phyloP scores from a whole-genome alignment of 73 alveolate genomes.

The Blepharisma japonicum region DNA sequence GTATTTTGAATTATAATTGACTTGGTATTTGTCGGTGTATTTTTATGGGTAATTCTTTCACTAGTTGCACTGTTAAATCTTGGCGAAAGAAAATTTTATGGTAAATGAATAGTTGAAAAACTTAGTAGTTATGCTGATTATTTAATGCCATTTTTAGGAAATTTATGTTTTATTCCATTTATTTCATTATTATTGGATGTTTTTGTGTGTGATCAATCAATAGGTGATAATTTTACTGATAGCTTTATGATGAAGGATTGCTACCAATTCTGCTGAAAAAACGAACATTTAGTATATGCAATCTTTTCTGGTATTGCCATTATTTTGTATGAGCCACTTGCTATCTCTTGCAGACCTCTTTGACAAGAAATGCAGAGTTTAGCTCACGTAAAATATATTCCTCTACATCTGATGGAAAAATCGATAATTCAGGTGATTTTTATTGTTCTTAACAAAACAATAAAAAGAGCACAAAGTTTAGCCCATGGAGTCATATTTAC shows the following conservation, averaged over 20 bases:
- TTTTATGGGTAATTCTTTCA: too few relatives aligned
- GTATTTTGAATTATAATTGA: too few relatives aligned
- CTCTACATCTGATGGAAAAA: background rate
- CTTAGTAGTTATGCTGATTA: too few relatives aligned
- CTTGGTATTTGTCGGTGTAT: too few relatives aligned
- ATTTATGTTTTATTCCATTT: too few relatives aligned
- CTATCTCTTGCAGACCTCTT: slow-evolving; percentile 23
- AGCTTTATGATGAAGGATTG: background rate
- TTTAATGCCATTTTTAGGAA: too few relatives aligned
- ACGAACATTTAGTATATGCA: background rate
- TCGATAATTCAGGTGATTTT: background rate
- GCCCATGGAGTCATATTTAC: slow-evolving; percentile 30
- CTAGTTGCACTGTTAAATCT: too few relatives aligned
- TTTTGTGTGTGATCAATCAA: too few relatives aligned
- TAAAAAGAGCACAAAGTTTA: background rate
- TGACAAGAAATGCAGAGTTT: background rate
- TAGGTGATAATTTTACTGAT: too few relatives aligned
- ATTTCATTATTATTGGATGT: too few relatives aligned
- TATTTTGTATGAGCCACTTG: slow-evolving; percentile 25
- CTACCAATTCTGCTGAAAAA: slow-evolving; percentile 18
- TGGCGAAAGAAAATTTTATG: too few relatives aligned
- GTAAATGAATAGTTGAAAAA: too few relatives aligned
- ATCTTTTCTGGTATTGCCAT: background rate
- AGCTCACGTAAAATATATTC: background rate
- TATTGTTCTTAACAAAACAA: background rate